Evolutionary conservation across 2,329 filamentous ascomycete species (phyloP).

Genomic region (Fusarium napiforme): DNA sequence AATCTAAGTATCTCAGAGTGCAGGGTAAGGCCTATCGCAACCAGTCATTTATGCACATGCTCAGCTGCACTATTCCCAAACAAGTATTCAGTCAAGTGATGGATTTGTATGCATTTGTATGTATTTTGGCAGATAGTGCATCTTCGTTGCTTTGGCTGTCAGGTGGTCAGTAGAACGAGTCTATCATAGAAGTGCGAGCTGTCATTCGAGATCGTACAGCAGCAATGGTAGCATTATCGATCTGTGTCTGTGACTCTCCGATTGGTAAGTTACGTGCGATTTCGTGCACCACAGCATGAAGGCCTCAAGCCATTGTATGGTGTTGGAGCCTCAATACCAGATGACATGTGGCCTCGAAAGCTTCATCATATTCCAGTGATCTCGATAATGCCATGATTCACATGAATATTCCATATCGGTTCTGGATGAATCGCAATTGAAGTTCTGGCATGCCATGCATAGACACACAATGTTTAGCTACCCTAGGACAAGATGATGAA

Average conservation of each 20-base stretch:
- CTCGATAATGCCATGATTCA: background rate
- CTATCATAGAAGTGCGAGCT: slow-evolving; percentile 20
- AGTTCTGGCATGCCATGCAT: background rate
- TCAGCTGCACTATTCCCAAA: slow-evolving; percentile 27
- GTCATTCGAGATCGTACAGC: slow-evolving; percentile 24
- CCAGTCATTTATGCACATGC: slow-evolving; percentile 44
- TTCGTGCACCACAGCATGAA: slow-evolving; percentile 35
- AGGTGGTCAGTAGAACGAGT: slow-evolving; percentile 1
- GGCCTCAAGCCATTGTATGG: slow-evolving; percentile 25
- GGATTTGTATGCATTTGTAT: background rate
- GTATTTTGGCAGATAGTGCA: background rate
- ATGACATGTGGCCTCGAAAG: slow-evolving; percentile 12
- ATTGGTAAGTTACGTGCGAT: slow-evolving; percentile 27
- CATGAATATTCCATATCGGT: background rate
- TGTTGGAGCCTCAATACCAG: background rate
- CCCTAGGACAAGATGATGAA: background rate
- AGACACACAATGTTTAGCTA: background rate
- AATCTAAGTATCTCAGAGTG: slow-evolving; percentile 5
- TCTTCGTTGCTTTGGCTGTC: slow-evolving; percentile 2
- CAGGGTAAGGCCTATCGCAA: slow-evolving; percentile 28
- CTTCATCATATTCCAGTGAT: background rate
- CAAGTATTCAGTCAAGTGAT: slow-evolving; percentile 29
- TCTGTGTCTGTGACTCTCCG: slow-evolving; percentile 13
- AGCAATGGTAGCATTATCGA: slow-evolving; percentile 29
- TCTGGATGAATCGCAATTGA: background rate